Base-by-base conservation (phyloP, 2,329 filamentous ascomycete species). In the Colletotrichum incanum region DNA sequence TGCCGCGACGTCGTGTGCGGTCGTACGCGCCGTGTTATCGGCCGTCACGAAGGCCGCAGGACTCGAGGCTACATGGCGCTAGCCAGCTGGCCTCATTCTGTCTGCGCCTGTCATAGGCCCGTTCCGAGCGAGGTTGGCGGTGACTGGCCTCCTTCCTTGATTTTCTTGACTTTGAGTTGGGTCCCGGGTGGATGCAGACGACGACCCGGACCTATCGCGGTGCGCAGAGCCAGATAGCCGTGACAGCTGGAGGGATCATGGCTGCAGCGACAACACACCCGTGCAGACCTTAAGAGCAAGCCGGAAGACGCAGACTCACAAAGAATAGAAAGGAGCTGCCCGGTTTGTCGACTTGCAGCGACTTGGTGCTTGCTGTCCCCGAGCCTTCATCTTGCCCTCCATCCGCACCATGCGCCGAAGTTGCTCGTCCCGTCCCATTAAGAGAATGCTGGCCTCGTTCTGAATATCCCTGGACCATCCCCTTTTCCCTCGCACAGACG, bases 221-320 rank as follows among this genome's bases (percentile, higher is more conserved):
- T 72, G 71, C 74, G 75, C 74, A 77, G 71, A 77, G 74, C 76
- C 68, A 74, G 72, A 18, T 77, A 77, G 79, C 79, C 78, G 78
- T 77, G 80, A 82, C 52, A 59, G 52, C 47, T 80, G 77, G 79
- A 83, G 79, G 80, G 80, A 81, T 81, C 71, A 82, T 80, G 80
- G 81, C 80, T 86, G 85, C 82, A 83, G 76, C 79, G 78, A 82
- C 83, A 85, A 81, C 83, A 77, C 83, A 85, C 80, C 82, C 80
- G 73, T 84, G 83, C 83, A 84, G 75, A 54, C 49, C 18, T 37
- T 37, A 45, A 55, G 49, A 59, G 56, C 45, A 49, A 64, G 14
- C 65, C 43, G 45, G 64, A 60, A 56, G 67, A 68, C 31, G 16
- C 41, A 58, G 20, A 12, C 34, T 61, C 41, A 43, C 55, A 67